Evolutionary conservation across 1,139 yeast species (phyloP).

Genomic region (Kurtzmaniella quercitrusa): DNA sequence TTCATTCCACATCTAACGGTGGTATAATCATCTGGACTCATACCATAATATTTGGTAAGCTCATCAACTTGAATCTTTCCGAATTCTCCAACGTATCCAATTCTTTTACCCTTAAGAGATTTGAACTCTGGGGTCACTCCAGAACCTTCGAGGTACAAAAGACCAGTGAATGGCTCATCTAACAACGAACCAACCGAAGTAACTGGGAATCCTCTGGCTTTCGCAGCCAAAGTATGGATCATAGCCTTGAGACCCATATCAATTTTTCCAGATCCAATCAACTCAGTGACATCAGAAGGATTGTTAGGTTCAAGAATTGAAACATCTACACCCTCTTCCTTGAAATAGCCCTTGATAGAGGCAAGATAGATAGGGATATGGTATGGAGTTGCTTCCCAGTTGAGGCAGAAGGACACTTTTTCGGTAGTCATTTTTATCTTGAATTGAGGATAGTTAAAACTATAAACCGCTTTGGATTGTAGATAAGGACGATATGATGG

Average conservation of each 20-base stretch:
- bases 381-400: conserved; percentile 59
- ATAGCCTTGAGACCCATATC: conserved; percentile 61
- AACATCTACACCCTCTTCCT: conserved; percentile 47
- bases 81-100: conserved; percentile 58
- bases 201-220: conserved; percentile 56
- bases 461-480: too few species aligned
- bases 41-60: conserved; percentile 51
- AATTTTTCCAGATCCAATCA: conserved; percentile 53
- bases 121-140: conserved; percentile 51
- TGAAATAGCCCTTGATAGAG: conserved; percentile 47
- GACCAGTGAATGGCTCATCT: conserved; percentile 58
- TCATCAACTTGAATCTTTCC: conserved; percentile 59
- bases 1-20: conserved; percentile 64
- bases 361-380: conserved; percentile 53
- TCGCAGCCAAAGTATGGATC: conserved; percentile 60
- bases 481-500: not conserved
- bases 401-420: conserved; percentile 49
- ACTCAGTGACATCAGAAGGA: conserved; percentile 57
- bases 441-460: not conserved
- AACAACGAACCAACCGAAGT: conserved; percentile 53
- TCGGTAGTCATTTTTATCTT: conserved; percentile 20
- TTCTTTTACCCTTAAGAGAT: conserved; percentile 49
- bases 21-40: conserved; percentile 53
- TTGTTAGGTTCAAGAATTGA: conserved; percentile 55
- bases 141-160: conserved; percentile 47